These are phyloP conservation scores for Ambrosiella xylebori DNA, from an alignment of 2,329 filamentous ascomycete species.

Conservation along the genomic window DNA sequence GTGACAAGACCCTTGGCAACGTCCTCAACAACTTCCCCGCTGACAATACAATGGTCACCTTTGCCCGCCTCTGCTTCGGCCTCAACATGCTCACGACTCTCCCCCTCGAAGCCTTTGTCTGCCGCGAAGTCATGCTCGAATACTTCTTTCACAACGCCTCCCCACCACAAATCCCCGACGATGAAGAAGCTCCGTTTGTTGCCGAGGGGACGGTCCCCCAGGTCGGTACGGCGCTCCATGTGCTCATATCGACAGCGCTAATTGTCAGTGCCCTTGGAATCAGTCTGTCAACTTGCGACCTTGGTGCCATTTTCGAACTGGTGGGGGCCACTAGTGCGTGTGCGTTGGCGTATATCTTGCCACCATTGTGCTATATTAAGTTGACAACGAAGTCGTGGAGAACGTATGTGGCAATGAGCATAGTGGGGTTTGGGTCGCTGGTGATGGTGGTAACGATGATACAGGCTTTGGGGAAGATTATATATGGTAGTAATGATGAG, in stretches of 20 bases:
- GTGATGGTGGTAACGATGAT: conserved; percentile 72
- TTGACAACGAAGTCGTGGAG: conserved; percentile 61
- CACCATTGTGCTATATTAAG: conserved; percentile 89
- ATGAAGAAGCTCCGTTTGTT: conserved; percentile 11
- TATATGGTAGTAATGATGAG: conserved; percentile 23
- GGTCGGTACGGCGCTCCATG: conserved; percentile 50
- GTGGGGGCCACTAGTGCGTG: conserved; percentile 91
- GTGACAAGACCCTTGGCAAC: conserved; percentile 80
- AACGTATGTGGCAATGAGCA: conserved; percentile 52
- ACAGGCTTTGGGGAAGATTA: conserved; percentile 54
- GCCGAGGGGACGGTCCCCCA: conserved; percentile 11
- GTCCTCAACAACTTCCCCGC: conserved; percentile 94
- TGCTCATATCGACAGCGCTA: conserved; percentile 69
- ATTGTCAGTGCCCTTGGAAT: conserved; percentile 64
- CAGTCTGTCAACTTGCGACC: conserved; percentile 74
- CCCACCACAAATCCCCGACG: conserved; percentile 2
- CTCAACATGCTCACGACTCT: conserved; percentile 98
- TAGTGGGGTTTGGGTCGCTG: conserved; percentile 59
- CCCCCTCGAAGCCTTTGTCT: conserved; percentile 93
- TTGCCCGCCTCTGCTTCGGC: conserved; percentile 87
- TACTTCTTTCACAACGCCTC: conserved; percentile 42
- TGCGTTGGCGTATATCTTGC: conserved; percentile 85
- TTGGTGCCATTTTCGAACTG: conserved; percentile 87
- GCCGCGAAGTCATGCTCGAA: conserved; percentile 86
- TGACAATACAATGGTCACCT: conserved; percentile 83